Percentiles rank a stretch among this genome's conserved stretches.
phyloP scores from a whole-genome alignment of 768 basidiomycete genomes.

The Russula abietina region DNA sequence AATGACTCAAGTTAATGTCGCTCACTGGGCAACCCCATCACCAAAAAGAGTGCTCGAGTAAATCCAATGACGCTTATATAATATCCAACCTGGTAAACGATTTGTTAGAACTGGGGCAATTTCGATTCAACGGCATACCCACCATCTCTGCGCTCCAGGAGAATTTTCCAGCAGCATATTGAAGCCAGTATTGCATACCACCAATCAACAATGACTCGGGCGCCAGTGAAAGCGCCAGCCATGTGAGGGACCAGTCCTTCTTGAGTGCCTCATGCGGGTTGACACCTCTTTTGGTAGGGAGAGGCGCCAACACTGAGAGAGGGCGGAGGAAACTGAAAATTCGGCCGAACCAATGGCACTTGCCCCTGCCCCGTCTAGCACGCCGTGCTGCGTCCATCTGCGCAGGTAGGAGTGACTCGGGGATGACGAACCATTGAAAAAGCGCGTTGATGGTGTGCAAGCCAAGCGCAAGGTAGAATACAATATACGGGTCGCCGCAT shows the following conservation, averaged over 20 bases:
- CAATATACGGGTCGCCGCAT: slow-evolving; percentile 50
- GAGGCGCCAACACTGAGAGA: slow-evolving; percentile 57
- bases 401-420: slow-evolving; percentile 64
- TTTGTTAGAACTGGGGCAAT: neutral
- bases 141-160: slow-evolving; percentile 16
- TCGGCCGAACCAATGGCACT: slow-evolving; percentile 36
- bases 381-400: slow-evolving; percentile 30
- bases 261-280: slow-evolving; percentile 39
- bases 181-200: slow-evolving; percentile 24
- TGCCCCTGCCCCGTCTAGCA: slow-evolving; percentile 15
- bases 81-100: slow-evolving; percentile 7
- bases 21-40: slow-evolving; percentile 14
- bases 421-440: slow-evolving; percentile 55
- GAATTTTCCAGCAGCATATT: slow-evolving; percentile 16
- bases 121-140: neutral
- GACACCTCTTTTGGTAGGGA: slow-evolving; percentile 24
- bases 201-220: slow-evolving; percentile 26
- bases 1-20: too few relatives aligned
- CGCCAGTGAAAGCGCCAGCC: slow-evolving; percentile 50
- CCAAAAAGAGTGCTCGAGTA: slow-evolving; percentile 12
- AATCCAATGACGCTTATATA: slow-evolving; percentile 9
- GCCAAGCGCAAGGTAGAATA: slow-evolving; percentile 61
- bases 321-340: slow-evolving; percentile 65
- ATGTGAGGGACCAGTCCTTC: slow-evolving; percentile 61
- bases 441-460: slow-evolving; percentile 47